Base-by-base conservation (phyloP, 306 rosid genomes). In the Sindora glabra region DNA sequence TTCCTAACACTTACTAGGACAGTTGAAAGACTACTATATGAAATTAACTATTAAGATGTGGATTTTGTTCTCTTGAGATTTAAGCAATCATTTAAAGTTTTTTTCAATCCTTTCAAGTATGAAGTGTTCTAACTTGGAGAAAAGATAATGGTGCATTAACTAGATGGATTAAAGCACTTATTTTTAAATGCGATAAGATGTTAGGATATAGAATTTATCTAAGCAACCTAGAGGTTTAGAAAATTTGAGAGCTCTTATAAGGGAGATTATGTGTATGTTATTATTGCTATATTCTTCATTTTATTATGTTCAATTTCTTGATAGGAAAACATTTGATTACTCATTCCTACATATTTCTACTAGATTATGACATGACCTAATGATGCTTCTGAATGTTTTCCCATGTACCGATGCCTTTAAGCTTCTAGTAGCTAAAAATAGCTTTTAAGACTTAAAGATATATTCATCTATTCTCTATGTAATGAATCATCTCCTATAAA, bases 181-280 rank as follows among this genome's bases (percentile, higher is more conserved):
- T 87, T 81, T 69, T 77, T 74, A 68, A 9, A 77, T 65, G 29
- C 84, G 55, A 17, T 77, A 12, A 77, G 51, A 65, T 87, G 87
- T 71, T 84, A 89, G 21, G 80, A 77, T 26, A 56, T 80, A 10
- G 83, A 84, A 40, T 30, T n/a, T 63, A 1, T 48, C 71, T 54
- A 82, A 65, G 66, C 83, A 75, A 78, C 82, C 85, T 46, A 68
- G 45, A 25, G 96, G 92, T 72, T 78, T 84, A 60, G 77, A 77
- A 73, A 74, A 87, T 87, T 92, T 89, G 12, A 85, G 84, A 80
- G 74, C 52, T 58, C 87, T 87, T 70, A 89, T 92, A 56, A 82
- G 96, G 74, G 92, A 87, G 77, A 87, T 92, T 22, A 92, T 84
- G 18, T 87, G 95, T 87, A 87, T 66, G 85, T 69, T 71, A 40